Percentiles rank a stretch among this genome's conserved stretches.
Evolutionary conservation across 1,284 basidiomycete genomes (phyloP).

Genomic region (Ceratobasidium sp.): DNA sequence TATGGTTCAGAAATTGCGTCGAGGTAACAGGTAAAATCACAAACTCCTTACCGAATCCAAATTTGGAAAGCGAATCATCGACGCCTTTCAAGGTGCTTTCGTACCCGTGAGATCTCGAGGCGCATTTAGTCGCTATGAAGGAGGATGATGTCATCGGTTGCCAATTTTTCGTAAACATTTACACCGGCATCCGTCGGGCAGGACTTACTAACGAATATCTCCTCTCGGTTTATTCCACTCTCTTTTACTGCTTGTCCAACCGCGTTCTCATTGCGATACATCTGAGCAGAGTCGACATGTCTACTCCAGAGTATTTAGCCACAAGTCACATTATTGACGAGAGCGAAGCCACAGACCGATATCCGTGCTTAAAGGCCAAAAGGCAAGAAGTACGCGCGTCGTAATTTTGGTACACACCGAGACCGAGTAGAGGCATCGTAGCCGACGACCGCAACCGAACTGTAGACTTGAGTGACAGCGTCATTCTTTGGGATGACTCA

Average conservation of each 20-base stretch:
- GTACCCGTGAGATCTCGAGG: slow-evolving; percentile 66
- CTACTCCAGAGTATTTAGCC: slow-evolving; percentile 45
- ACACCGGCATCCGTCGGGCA: slow-evolving; percentile 46
- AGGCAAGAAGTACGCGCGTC: slow-evolving; percentile 67
- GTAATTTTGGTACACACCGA: slow-evolving; percentile 82
- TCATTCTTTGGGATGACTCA: slow-evolving; percentile 3
- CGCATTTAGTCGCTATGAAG: slow-evolving; percentile 68
- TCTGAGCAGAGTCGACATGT: slow-evolving; percentile 60
- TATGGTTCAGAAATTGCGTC: slow-evolving; percentile 46
- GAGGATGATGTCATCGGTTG: background rate
- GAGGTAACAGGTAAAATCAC: background rate
- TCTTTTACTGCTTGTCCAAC: slow-evolving; percentile 60
- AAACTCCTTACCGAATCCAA: slow-evolving; percentile 61
- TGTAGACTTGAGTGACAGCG: slow-evolving; percentile 14
- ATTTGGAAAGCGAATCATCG: slow-evolving; percentile 65
- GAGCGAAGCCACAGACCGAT: slow-evolving; percentile 61
- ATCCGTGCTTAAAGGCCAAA: slow-evolving; percentile 78
- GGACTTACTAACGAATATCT: slow-evolving; percentile 61
- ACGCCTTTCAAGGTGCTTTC: slow-evolving; percentile 67
- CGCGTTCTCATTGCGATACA: slow-evolving; percentile 66
- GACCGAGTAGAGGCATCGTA: slow-evolving; percentile 77
- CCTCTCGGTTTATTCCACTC: slow-evolving; percentile 57
- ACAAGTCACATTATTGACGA: background rate
- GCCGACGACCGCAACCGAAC: slow-evolving; percentile 15
- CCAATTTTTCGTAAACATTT: background rate